These are phyloP conservation scores for Phylloporus scabripes DNA, from an alignment of 768 basidiomycete species.

Conservation along the genomic window DNA sequence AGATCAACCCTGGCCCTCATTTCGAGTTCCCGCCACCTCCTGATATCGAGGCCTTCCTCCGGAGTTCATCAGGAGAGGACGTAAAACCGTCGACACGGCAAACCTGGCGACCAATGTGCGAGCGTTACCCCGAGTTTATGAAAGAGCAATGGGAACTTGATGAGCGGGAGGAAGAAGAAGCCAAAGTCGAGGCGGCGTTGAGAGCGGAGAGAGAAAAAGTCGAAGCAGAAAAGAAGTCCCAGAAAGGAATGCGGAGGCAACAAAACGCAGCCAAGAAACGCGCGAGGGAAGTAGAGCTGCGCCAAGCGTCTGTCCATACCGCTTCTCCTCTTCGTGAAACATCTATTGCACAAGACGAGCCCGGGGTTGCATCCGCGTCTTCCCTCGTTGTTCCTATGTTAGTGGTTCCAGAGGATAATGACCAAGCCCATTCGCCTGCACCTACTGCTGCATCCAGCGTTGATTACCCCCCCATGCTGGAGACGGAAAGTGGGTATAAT, in stretches of 20 bases:
- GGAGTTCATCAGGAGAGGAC: constrained; percentile 29
- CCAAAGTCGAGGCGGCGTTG: constrained; percentile 39
- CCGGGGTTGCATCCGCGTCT: constrained; percentile 19
- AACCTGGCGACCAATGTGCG: constrained; percentile 75
- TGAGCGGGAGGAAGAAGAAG: constrained; percentile 68
- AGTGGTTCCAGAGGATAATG: constrained; percentile 24
- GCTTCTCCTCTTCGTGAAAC: constrained; percentile 26
- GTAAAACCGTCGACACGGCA: constrained; percentile 27
- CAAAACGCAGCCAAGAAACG: constrained; percentile 50
- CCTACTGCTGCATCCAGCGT: constrained; percentile 47
- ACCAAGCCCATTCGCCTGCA: constrained; percentile 44
- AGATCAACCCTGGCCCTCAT: constrained; percentile 83
- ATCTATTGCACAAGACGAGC: constrained; percentile 27
- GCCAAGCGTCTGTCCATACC: constrained; percentile 20
- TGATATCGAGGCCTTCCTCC: constrained; percentile 66
- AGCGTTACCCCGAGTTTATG: constrained; percentile 84
- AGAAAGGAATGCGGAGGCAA: constrained; percentile 44
- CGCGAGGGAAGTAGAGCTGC: constrained; percentile 35
- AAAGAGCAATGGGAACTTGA: constrained; percentile 77
- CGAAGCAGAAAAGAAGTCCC: constrained; percentile 32
- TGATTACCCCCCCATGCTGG: constrained; percentile 36
- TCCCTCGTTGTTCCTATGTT: constrained; percentile 22
- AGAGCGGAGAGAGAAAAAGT: constrained; percentile 44
- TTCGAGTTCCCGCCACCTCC: constrained; percentile 77
- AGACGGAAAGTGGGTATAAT: constrained; percentile 52